Percentiles rank a stretch among this genome's conserved stretches.
phyloP scores from a whole-genome alignment of 1,139 yeast genomes.

The Petasospora fabianii region DNA sequence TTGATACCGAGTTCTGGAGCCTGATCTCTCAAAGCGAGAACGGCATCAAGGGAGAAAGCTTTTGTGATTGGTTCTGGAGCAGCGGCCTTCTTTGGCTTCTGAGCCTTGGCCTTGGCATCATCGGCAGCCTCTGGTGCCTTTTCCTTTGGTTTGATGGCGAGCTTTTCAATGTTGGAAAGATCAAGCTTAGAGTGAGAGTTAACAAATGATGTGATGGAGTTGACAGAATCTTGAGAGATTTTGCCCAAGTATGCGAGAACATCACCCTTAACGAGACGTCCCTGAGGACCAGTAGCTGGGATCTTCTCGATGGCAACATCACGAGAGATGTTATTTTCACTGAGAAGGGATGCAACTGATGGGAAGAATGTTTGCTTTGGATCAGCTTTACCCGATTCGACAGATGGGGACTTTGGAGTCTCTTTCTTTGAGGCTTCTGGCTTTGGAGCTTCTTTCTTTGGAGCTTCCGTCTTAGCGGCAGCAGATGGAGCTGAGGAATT shows the following conservation, averaged over 20 bases:
- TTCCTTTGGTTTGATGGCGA: constrained; percentile 36
- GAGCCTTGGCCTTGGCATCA: constrained; percentile 16
- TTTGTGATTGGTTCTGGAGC: constrained; percentile 30
- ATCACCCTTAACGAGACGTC: constrained; percentile 86
- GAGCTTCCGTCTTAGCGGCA: constrained; percentile 18
- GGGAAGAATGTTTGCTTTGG: constrained; percentile 70
- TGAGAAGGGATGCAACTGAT: constrained; percentile 68
- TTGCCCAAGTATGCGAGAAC: constrained; percentile 79
- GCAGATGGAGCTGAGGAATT: constrained; percentile 27
- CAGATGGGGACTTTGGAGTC: constrained; percentile 23
- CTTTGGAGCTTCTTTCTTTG: constrained; percentile 18
- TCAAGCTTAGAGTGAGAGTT: constrained; percentile 65
- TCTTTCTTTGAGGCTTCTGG: constrained; percentile 19
- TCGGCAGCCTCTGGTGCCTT: constrained; percentile 20
- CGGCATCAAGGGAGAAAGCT: constrained; percentile 27
- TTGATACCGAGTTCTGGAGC: constrained; percentile 25
- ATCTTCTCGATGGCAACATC: constrained; percentile 71
- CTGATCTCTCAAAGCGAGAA: constrained; percentile 18
- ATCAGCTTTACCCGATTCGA: constrained; percentile 40
- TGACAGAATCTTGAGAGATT: constrained; percentile 54
- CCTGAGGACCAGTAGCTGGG: constrained; percentile 84
- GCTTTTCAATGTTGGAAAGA: constrained; percentile 60
- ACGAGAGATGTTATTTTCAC: constrained; percentile 54
- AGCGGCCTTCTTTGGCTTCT: constrained; percentile 27
- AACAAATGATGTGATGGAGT: constrained; percentile 52